These are phyloP conservation scores for Kurtzmaniella quercitrusa DNA, from an alignment of 1,139 yeast species.

Conservation along the genomic window DNA sequence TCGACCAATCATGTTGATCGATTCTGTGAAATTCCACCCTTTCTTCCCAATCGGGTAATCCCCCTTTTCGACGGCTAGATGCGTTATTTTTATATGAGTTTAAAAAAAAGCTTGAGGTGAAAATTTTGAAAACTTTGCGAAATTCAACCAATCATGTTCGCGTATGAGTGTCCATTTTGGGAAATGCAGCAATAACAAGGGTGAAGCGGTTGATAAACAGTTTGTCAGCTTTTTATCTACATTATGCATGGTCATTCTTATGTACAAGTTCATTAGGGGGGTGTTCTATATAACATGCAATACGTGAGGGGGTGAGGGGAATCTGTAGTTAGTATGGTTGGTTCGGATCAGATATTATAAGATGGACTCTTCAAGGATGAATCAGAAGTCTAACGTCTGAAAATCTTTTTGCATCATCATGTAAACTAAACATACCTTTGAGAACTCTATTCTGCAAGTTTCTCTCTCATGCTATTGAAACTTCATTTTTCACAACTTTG, in stretches of 20 bases:
- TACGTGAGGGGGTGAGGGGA: neutral
- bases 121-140: neutral
- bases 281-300: neutral
- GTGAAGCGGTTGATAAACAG: neutral
- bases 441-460: constrained; percentile 3
- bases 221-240: neutral
- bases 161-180: neutral
- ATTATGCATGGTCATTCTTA: neutral
- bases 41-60: neutral
- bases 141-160: constrained; percentile 2
- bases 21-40: neutral
- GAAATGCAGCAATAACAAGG: neutral
- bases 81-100: neutral
- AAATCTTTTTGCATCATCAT: constrained; percentile 26
- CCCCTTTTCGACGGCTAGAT: neutral
- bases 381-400: constrained; percentile 30
- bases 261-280: neutral
- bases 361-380: constrained; percentile 5
- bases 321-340: constrained; percentile 2
- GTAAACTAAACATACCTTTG: constrained; percentile 13
- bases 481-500: constrained; percentile 57
- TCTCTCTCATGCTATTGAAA: constrained; percentile 27
- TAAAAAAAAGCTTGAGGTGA: neutral
- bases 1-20: neutral
- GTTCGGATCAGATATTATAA: constrained; percentile 5